Base-by-base conservation (phyloP, 495 filamentous ascomycete genomes). In the Xylaria cubensis region DNA sequence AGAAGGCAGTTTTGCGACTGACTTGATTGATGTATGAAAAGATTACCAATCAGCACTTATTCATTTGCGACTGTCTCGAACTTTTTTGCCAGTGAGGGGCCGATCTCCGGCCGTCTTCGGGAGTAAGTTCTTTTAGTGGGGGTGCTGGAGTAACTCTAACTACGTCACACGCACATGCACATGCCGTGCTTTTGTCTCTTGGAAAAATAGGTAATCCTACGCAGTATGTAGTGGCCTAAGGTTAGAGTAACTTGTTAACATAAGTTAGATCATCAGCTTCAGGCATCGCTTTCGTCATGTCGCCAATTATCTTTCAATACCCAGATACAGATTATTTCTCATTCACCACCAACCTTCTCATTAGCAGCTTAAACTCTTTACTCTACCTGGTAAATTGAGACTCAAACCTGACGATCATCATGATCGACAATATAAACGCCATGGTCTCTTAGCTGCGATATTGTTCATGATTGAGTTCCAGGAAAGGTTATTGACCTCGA, bases 41-140 rank as follows among this genome's bases (percentile, higher is more conserved):
- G 42, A 46, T 56, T 61, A 69, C 67, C 67, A 69, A 69, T 69
- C 67, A 69, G 53, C 36, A 44, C 50, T 2, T 3, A 59, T 15
- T 13, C 41, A 69, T 69, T 69, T 62, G 56, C 56, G 26, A 56
- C 19, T 53, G 19, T 36, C 24, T 48, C 24, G 39, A 69, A 61
- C 42, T 41, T 46, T 69, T 69, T 69, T 36, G 17, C 41, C 8
- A 19, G 29, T 9, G 67, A 69, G 67, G 53, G 67, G 67, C 67
- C 67, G 67, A 62, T 69, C 42, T 61, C 34, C 67, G 67, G 67
- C 67, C 48, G 65, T 61, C 34, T 39, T 61, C 17, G 58, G 58
- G 58, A 12, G 21, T 19, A 2, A 3, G 39, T 19, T 7, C 0
- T 5, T 21, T 1, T 64, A 3, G 61, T 64, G 61, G 61, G 61